phyloP scores from a whole-genome alignment of 805 yeast species.

The Metschnikowia sp. region DNA sequence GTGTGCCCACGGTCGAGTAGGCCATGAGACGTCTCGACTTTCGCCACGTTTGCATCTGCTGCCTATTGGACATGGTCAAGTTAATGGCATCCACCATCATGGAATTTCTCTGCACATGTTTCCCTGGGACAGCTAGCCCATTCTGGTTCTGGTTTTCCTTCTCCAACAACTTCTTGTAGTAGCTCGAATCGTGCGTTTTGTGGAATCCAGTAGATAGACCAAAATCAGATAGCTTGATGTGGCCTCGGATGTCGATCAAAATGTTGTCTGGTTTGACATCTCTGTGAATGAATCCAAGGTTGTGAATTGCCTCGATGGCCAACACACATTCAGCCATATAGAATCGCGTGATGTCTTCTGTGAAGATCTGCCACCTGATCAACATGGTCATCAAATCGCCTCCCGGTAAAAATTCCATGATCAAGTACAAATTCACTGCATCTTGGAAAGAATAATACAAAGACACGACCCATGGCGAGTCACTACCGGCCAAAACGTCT shows the following conservation, averaged over 20 bases:
- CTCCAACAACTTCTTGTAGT: slow-evolving; percentile 78
- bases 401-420: slow-evolving; percentile 76
- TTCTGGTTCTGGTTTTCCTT: slow-evolving; percentile 43
- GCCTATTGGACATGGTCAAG: slow-evolving; percentile 90
- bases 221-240: slow-evolving; percentile 67
- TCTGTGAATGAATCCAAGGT: slow-evolving; percentile 90
- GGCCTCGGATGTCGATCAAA: slow-evolving; percentile 74
- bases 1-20: slow-evolving; percentile 94
- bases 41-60: slow-evolving; percentile 95
- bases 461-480: slow-evolving; percentile 86
- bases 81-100: slow-evolving; percentile 93
- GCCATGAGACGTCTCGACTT: slow-evolving; percentile 91
- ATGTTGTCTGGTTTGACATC: slow-evolving; percentile 98
- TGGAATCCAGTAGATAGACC: slow-evolving; percentile 89
- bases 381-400: slow-evolving; percentile 94
- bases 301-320: slow-evolving; percentile 92
- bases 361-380: slow-evolving; percentile 88
- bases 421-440: slow-evolving; percentile 65
- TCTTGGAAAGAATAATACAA: slow-evolving; percentile 82
- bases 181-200: slow-evolving; percentile 86
- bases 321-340: slow-evolving; percentile 95
- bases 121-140: slow-evolving; percentile 19
- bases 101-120: slow-evolving; percentile 51
- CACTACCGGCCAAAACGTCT: slow-evolving; percentile 88
- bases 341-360: slow-evolving; percentile 89